Evolutionary conservation across 768 basidiomycete species (phyloP).

Genomic region (Ramaria sp.): DNA sequence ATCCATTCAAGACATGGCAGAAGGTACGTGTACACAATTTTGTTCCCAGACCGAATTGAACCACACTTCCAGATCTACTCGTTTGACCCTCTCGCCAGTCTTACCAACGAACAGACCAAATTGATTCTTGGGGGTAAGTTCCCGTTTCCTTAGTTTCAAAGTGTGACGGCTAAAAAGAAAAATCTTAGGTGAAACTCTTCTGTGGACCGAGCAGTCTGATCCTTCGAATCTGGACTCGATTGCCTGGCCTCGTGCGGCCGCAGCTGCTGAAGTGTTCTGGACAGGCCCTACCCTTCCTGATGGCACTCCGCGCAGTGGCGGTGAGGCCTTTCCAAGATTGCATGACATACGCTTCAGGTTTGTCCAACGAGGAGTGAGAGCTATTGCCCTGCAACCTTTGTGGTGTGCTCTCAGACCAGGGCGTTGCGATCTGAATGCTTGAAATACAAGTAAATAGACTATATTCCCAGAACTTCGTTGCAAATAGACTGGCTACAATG

Average conservation of each 20-base stretch:
- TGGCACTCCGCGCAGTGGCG: constrained; percentile 9
- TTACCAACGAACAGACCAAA: constrained; percentile 13
- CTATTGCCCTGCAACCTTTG: constrained; percentile 25
- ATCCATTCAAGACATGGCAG: constrained; percentile 23
- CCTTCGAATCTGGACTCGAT: constrained; percentile 22
- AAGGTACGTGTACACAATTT: constrained; percentile 14
- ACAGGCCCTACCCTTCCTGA: constrained; percentile 10
- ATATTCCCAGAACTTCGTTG: too few species aligned
- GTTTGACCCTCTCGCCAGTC: constrained; percentile 23
- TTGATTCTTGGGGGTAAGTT: constrained; percentile 20
- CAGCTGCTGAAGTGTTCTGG: constrained; percentile 20
- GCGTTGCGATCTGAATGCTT: constrained; percentile 14
- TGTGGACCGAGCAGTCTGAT: constrained; percentile 26
- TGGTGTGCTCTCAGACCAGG: constrained; percentile 27
- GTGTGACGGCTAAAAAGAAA: not conserved
- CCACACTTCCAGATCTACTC: constrained; percentile 16
- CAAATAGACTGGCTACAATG: too few species aligned
- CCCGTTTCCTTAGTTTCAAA: not conserved
- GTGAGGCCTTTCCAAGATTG: constrained; percentile 21
- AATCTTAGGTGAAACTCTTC: constrained; percentile 17
- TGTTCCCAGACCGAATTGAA: not conserved
- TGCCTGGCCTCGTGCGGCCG: constrained; percentile 24
- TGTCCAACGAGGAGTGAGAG: constrained; percentile 21
- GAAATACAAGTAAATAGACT: not conserved
- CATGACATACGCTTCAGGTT: constrained; percentile 24